Percentiles rank a stretch among this genome's conserved stretches.
These are phyloP conservation scores for Trametes sanguinea DNA, from an alignment of 768 basidiomycete genomes.

Conservation along the genomic window DNA sequence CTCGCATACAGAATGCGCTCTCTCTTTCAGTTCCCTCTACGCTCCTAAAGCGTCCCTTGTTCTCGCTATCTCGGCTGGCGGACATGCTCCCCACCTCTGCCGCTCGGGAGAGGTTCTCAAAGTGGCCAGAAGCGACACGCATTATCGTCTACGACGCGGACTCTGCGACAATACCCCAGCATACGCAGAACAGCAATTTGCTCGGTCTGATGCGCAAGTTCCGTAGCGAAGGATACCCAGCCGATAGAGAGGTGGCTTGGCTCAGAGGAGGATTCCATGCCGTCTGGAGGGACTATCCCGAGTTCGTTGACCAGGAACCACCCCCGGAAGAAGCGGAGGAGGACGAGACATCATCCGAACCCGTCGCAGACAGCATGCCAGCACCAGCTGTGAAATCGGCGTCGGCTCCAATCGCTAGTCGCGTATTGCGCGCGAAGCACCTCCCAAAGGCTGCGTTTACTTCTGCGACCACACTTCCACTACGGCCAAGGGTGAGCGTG, in stretches of 20 bases:
- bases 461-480: constrained; percentile 40
- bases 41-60: constrained; percentile 86
- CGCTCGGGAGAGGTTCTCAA: constrained; percentile 59
- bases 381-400: constrained; percentile 9
- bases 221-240: constrained; percentile 50
- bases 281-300: constrained; percentile 54
- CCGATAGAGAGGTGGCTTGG: constrained; percentile 68
- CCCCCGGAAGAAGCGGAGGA: constrained; percentile 54
- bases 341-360: constrained; percentile 37
- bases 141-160: constrained; percentile 91
- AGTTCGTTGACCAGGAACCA: constrained; percentile 53
- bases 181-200: constrained; percentile 69
- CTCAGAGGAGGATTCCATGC: constrained; percentile 82
- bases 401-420: constrained; percentile 27
- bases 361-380: constrained; percentile 7
- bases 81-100: constrained; percentile 74
- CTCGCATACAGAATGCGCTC: constrained; percentile 68
- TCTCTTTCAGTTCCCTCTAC: constrained; percentile 94
- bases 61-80: constrained; percentile 73
- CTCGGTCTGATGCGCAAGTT: constrained; percentile 78
- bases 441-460: constrained; percentile 70
- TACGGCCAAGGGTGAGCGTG: constrained; percentile 26
- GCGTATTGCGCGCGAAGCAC: constrained; percentile 52
- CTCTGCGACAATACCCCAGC: constrained; percentile 39
- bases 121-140: constrained; percentile 56